A percentile compares a stretch with the other conserved stretches of the same genome.
These are phyloP conservation scores for Coprinopsis sp. DNA, from an alignment of 768 basidiomycete species.

Conservation along the genomic window DNA sequence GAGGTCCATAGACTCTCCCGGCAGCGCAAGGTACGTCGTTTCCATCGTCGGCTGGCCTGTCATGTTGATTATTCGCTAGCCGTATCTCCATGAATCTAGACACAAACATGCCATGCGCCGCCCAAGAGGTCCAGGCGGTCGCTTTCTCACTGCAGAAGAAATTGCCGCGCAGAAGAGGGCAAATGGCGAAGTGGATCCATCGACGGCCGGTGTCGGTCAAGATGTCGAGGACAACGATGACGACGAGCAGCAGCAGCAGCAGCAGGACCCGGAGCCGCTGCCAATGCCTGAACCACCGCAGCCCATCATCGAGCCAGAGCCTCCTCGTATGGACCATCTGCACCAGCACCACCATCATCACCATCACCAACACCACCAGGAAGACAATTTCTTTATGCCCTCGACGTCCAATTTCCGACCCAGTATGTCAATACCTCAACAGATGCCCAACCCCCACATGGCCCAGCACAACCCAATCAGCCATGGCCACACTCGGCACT, in stretches of 20 bases:
- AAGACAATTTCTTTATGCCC: background rate
- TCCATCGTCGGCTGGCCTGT: background rate
- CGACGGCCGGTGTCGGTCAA: slow-evolving; percentile 26
- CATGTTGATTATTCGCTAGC: slow-evolving; percentile 41
- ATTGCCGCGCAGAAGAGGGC: slow-evolving; percentile 74
- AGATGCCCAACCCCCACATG: slow-evolving; percentile 20
- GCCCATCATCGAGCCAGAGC: slow-evolving; percentile 1
- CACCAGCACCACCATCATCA: background rate
- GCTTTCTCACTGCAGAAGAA: slow-evolving; percentile 96
- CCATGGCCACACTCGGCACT: slow-evolving; percentile 4
- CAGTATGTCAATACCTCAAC: slow-evolving; percentile 8
- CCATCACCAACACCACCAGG: background rate
- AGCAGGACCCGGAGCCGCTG: slow-evolving; percentile 1
- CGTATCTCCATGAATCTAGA: slow-evolving; percentile 96
- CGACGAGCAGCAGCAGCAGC: slow-evolving; percentile 14
- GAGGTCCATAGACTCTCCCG: slow-evolving; percentile 90
- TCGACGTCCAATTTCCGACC: slow-evolving; percentile 1
- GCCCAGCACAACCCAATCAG: slow-evolving; percentile 8
- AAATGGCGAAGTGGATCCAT: slow-evolving; percentile 27
- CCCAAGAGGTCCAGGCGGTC: slow-evolving; percentile 93
- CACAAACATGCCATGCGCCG: slow-evolving; percentile 98
- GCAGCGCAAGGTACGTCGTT: slow-evolving; percentile 74
- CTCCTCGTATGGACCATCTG: background rate
- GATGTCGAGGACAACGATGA: slow-evolving; percentile 45
- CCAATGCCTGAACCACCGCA: slow-evolving; percentile 13